Percentiles rank a stretch among this genome's conserved stretches.
These are phyloP conservation scores for Apiospora pterosperma DNA, from an alignment of 2,329 filamentous ascomycete genomes.

Conservation along the genomic window DNA sequence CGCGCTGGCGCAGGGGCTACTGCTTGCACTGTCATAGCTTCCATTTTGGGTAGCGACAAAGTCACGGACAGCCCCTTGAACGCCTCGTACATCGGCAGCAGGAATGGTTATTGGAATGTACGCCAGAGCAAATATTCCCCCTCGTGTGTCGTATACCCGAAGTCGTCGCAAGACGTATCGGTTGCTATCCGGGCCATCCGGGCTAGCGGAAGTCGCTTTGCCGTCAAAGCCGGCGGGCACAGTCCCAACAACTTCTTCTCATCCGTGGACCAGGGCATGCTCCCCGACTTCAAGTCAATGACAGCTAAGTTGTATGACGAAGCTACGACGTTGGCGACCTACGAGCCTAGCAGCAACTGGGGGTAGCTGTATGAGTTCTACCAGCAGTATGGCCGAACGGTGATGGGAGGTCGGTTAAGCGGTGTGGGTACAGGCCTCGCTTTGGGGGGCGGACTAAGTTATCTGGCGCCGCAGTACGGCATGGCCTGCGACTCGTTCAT, in stretches of 20 bases:
- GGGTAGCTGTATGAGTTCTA: slow-evolving; percentile 20
- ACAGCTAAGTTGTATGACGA: slow-evolving; percentile 21
- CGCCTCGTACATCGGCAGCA: slow-evolving; percentile 15
- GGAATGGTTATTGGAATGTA: slow-evolving; percentile 23
- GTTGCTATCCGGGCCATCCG: slow-evolving; percentile 19
- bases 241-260: slow-evolving; percentile 23
- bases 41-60: slow-evolving; percentile 7
- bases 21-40: not conserved
- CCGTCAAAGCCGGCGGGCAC: slow-evolving; percentile 25
- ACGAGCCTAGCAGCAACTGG: slow-evolving; percentile 21
- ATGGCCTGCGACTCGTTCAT: slow-evolving; percentile 24
- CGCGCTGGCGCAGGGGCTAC: not conserved
- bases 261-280: slow-evolving; percentile 21
- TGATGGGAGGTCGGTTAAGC: slow-evolving; percentile 20
- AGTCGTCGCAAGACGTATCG: slow-evolving; percentile 23
- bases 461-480: slow-evolving; percentile 23
- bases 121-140: slow-evolving; percentile 21
- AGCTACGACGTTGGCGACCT: slow-evolving; percentile 20
- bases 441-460: slow-evolving; percentile 23
- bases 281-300: slow-evolving; percentile 21
- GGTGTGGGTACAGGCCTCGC: slow-evolving; percentile 23
- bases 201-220: slow-evolving; percentile 16
- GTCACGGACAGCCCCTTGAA: slow-evolving; percentile 13
- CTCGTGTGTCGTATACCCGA: slow-evolving; percentile 22
- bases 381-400: slow-evolving; percentile 17